Evolutionary conservation across 2,329 filamentous ascomycete genomes (phyloP).

Genomic region (Talaromyces sp.): DNA sequence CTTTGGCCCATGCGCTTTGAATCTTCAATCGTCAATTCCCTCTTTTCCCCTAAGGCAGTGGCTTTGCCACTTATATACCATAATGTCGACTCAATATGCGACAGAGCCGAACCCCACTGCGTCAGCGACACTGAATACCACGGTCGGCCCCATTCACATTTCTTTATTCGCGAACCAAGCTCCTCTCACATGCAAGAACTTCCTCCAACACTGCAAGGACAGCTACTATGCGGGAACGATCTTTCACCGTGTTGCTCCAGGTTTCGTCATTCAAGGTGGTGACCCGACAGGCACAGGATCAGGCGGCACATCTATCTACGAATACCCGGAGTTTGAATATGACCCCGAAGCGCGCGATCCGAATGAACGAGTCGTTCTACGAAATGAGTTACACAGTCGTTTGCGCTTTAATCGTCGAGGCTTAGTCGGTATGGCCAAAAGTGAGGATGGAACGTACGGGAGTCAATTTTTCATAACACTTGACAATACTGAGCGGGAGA

Average conservation of each 20-base stretch:
- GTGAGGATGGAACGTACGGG: constrained; percentile 72
- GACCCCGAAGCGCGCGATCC: constrained; percentile 54
- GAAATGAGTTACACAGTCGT: constrained; percentile 88
- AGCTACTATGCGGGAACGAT: constrained; percentile 93
- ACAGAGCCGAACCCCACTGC: constrained; percentile 93
- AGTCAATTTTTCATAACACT: constrained; percentile 98
- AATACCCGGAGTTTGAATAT: constrained; percentile 64
- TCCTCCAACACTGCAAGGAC: constrained; percentile 90
- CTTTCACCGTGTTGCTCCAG: constrained; percentile 89
- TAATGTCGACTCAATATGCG: constrained; percentile 89
- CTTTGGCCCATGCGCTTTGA: neutral
- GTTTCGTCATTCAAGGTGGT: constrained; percentile 92
- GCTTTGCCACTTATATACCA: constrained; percentile 1
- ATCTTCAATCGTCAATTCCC: neutral
- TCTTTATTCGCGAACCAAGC: constrained; percentile 95
- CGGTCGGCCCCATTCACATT: constrained; percentile 82
- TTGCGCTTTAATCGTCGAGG: constrained; percentile 92
- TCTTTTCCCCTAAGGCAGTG: constrained; percentile 1
- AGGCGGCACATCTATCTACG: constrained; percentile 89
- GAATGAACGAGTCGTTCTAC: constrained; percentile 64
- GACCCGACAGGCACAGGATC: constrained; percentile 91
- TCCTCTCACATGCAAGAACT: constrained; percentile 89
- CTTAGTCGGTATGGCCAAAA: constrained; percentile 92
- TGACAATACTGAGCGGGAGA: constrained; percentile 74
- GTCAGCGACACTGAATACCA: constrained; percentile 88